phyloP scores from a whole-genome alignment of 2,329 filamentous ascomycete species.

The Fusarium equiseti region DNA sequence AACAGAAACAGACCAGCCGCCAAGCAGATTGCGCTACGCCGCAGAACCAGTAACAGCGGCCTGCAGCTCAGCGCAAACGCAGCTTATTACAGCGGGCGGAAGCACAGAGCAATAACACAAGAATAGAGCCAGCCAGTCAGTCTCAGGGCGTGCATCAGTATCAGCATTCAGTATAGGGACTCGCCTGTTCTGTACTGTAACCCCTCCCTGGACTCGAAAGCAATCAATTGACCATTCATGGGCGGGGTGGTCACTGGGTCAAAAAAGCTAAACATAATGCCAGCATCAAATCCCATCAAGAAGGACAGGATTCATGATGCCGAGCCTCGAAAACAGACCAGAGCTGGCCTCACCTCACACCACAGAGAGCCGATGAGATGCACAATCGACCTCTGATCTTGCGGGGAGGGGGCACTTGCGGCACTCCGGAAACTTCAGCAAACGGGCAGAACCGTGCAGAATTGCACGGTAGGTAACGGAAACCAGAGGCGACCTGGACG shows the following conservation, averaged over 20 bases:
- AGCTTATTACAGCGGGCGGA: slow-evolving; percentile 4
- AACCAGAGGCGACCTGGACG: slow-evolving; percentile 41
- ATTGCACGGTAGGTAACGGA: slow-evolving; percentile 41
- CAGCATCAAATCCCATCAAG: slow-evolving; percentile 35
- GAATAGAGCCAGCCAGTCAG: not conserved
- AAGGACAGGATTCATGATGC: slow-evolving; percentile 33
- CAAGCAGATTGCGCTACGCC: slow-evolving; percentile 23
- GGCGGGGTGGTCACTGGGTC: slow-evolving; percentile 34
- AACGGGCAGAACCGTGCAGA: slow-evolving; percentile 48
- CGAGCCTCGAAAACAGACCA: slow-evolving; percentile 43
- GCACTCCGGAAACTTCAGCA: slow-evolving; percentile 40
- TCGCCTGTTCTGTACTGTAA: slow-evolving; percentile 9
- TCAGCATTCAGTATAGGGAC: not conserved
- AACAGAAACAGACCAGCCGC: slow-evolving; percentile 4
- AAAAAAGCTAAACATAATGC: slow-evolving; percentile 24
- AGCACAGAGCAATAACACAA: slow-evolving; percentile 26
- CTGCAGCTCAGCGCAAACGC: slow-evolving; percentile 2
- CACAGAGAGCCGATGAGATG: slow-evolving; percentile 38
- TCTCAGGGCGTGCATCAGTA: slow-evolving; percentile 18
- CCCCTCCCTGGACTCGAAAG: slow-evolving; percentile 23
- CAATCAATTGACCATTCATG: slow-evolving; percentile 36
- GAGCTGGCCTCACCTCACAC: slow-evolving; percentile 42
- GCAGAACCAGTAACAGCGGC: slow-evolving; percentile 22
- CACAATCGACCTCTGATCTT: slow-evolving; percentile 31
- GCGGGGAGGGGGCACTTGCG: slow-evolving; percentile 35